Base-by-base conservation (phyloP, 2,329 filamentous ascomycete species). In the Hymenoscyphus scutula region DNA sequence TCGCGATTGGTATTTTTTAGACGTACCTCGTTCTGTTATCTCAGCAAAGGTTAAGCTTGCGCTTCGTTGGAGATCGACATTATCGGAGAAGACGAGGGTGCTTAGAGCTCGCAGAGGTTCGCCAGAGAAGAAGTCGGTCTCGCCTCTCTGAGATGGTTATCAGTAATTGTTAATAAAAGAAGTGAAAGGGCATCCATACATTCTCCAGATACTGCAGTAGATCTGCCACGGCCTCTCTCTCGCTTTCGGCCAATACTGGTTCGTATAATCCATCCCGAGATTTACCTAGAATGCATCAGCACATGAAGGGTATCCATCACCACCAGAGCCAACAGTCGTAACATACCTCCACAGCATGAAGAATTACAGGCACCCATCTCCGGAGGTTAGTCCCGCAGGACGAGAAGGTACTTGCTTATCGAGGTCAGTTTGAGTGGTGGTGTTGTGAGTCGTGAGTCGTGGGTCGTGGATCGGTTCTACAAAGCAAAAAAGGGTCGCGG, bases 31-130 rank as follows among this genome's bases (percentile, higher is more conserved):
- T 79, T 99, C 95, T 45, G 95, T 99, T 70, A 99, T 99, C 77
- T 99, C 95, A 64, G 95, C 95, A 82, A 99, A 99, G 2, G 95
- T 99, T 77, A 99, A 85, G 76, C 94, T 98, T 59, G 95, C 95
- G 79, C 95, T 98, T 69, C 95, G 86, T 80, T 99, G 95, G 59
- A 99, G 84, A 76, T 99, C 95, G 75, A 99, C 93, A 79, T 99
- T 99, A 77, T 98, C 93, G 62, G 95, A 99, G 77, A 97, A 99
- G 62, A 99, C 95, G 29, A 99, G 85, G 13, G 94, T 99, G 78
- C 92, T 97, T 62, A 99, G 81, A 54, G 95, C 94, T 77, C 90
- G 90, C 62, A 99, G 86, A 54, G 95, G 95, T 74, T 97, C 93
- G 77, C 95, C 95, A 41, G 91, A 89, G 79, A 99, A 99, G 85